phyloP scores from a whole-genome alignment of 1,284 basidiomycete species.

The Termitomyces sp. region DNA sequence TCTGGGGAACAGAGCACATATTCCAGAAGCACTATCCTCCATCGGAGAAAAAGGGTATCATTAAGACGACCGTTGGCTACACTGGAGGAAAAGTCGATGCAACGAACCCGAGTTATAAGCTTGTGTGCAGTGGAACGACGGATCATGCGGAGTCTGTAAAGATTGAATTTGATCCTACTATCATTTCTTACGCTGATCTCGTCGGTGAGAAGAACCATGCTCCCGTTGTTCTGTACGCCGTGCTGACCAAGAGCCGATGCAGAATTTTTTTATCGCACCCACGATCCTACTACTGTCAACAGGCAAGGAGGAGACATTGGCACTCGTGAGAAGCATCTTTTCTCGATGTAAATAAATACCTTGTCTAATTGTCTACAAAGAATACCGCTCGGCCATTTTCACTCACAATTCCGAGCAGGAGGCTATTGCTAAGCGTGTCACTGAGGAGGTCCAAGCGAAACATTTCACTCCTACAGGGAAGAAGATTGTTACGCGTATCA shows the following conservation, averaged over 20 bases:
- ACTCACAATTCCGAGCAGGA: slow-evolving; percentile 75
- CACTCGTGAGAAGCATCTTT: slow-evolving; percentile 52
- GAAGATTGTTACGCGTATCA: slow-evolving; percentile 78
- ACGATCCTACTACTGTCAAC: slow-evolving; percentile 87
- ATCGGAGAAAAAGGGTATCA: slow-evolving; percentile 57
- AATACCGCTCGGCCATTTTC: slow-evolving; percentile 95
- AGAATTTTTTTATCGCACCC: slow-evolving; percentile 94
- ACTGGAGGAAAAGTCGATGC: slow-evolving; percentile 67
- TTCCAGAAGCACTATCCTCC: slow-evolving; percentile 79
- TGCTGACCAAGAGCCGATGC: slow-evolving; percentile 10
- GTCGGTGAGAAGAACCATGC: slow-evolving; percentile 53
- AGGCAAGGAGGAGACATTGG: slow-evolving; percentile 76
- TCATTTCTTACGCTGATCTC: slow-evolving; percentile 78
- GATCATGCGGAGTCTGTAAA: slow-evolving; percentile 88
- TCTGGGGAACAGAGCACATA: slow-evolving; percentile 86
- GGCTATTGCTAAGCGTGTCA: slow-evolving; percentile 73
- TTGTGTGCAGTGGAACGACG: slow-evolving; percentile 80
- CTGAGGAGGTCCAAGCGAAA: slow-evolving; percentile 80
- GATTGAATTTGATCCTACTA: slow-evolving; percentile 79
- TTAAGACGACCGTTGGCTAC: slow-evolving; percentile 77
- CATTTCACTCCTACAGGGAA: slow-evolving; percentile 71
- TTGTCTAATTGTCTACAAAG: slow-evolving; percentile 29
- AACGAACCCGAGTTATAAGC: slow-evolving; percentile 60
- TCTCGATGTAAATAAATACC: neutral
- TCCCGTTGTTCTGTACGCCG: neutral